Conservation (phyloP, 2,329 filamentous ascomycete species). For the Tolypocladium inflatum region DNA sequence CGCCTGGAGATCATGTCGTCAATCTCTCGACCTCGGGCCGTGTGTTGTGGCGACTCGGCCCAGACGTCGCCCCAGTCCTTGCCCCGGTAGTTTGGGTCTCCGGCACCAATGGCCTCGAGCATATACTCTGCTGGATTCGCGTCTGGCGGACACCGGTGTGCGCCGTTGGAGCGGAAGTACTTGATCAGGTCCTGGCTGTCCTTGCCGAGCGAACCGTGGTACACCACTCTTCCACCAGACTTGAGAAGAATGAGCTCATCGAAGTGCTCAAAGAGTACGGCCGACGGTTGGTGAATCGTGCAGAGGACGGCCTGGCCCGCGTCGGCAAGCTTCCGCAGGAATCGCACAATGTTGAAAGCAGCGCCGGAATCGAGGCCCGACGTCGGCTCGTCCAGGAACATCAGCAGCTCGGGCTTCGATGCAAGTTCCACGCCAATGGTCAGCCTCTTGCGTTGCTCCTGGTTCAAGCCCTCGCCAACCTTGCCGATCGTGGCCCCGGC, state of each 20-base stretch:
- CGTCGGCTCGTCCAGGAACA: constrained; percentile 56
- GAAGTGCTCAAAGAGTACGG: constrained; percentile 46
- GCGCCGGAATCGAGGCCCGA: constrained; percentile 49
- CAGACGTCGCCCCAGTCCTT: constrained; percentile 56
- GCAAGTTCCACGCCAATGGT: constrained; percentile 49
- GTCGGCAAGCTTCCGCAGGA: constrained; percentile 51
- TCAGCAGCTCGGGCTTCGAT: constrained; percentile 47
- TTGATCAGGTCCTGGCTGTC: constrained; percentile 36
- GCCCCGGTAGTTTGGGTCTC: constrained; percentile 48
- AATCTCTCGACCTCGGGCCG: constrained; percentile 39
- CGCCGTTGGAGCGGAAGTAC: constrained; percentile 44
- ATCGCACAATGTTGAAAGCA: constrained; percentile 52
- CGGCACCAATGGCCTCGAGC: constrained; percentile 51
- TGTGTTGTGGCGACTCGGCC: constrained; percentile 40
- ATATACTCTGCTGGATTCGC: constrained; percentile 47
- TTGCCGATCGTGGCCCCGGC: constrained; percentile 55
- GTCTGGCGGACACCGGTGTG: constrained; percentile 32
- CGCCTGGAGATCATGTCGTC: constrained; percentile 38
- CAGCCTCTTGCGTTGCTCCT: constrained; percentile 47
- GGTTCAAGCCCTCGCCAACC: constrained; percentile 48
- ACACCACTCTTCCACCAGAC: constrained; percentile 41
- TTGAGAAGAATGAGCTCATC: constrained; percentile 46
- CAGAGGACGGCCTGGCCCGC: constrained; percentile 50
- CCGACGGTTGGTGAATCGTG: constrained; percentile 51
- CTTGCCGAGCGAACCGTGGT: constrained; percentile 43